Conservation (phyloP, 305 asterid species). For the Fraxinus greggii region DNA sequence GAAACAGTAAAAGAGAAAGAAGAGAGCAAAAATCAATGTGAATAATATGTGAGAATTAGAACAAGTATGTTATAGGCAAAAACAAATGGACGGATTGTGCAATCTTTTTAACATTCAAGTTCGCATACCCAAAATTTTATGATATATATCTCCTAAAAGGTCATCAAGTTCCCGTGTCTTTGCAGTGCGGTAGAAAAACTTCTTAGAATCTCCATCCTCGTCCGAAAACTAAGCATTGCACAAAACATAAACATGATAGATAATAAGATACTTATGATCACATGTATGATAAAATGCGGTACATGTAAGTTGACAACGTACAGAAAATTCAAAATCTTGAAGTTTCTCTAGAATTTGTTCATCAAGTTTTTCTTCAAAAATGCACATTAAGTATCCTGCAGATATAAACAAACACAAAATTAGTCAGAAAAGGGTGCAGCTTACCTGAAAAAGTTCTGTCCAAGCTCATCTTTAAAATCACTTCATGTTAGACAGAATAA, state of each 20-base stretch:
- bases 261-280: slow-evolving; percentile 22
- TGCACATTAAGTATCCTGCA: slow-evolving; percentile 94
- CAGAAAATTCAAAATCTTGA: slow-evolving; percentile 87
- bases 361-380: slow-evolving; percentile 73
- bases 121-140: slow-evolving; percentile 78
- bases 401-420: slow-evolving; percentile 14
- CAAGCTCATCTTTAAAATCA: slow-evolving; percentile 9
- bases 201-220: slow-evolving; percentile 75
- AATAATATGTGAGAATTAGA: slow-evolving; percentile 18
- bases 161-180: slow-evolving; percentile 88
- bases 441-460: slow-evolving; percentile 19
- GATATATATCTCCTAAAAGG: slow-evolving; percentile 92
- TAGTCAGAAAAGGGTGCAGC: background rate
- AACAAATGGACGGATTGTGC: slow-evolving; percentile 5
- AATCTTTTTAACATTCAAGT: slow-evolving; percentile 8
- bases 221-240: slow-evolving; percentile 64
- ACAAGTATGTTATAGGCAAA: slow-evolving; percentile 17
- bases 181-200: slow-evolving; percentile 77
- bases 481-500: background rate
- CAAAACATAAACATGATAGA: slow-evolving; percentile 28
- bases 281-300: slow-evolving; percentile 10
- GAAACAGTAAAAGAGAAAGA: slow-evolving; percentile 10
- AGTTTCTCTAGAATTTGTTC: slow-evolving; percentile 60
- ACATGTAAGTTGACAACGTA: slow-evolving; percentile 38
- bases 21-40: slow-evolving; percentile 5